A percentile compares a stretch with the other conserved stretches of the same genome.
Conservation (phyloP, 2,329 filamentous ascomycete species). For the Venturiaceae sp. region DNA sequence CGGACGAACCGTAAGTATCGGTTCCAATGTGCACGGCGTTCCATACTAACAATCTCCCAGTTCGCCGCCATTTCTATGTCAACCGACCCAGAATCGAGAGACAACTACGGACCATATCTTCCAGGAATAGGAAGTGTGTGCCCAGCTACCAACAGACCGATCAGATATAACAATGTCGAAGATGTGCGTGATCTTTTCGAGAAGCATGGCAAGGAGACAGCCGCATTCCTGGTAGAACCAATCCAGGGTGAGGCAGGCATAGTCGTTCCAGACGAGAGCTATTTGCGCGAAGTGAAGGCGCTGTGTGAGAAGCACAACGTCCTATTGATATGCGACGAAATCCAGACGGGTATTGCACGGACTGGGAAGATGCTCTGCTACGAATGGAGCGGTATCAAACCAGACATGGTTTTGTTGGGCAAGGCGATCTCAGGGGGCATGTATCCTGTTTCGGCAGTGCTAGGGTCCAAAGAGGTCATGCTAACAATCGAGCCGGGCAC, state of each 20-base stretch:
- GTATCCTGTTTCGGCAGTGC: slow-evolving; percentile 95
- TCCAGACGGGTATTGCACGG: slow-evolving; percentile 93
- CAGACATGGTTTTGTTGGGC: slow-evolving; percentile 86
- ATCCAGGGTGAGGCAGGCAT: slow-evolving; percentile 98
- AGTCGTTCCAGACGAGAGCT: slow-evolving; percentile 84
- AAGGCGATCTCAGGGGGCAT: slow-evolving; percentile 98
- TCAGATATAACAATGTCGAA: slow-evolving; percentile 76
- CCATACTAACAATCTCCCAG: slow-evolving; percentile 29
- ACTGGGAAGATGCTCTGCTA: slow-evolving; percentile 91
- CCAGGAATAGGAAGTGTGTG: slow-evolving; percentile 72
- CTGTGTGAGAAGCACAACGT: slow-evolving; percentile 95
- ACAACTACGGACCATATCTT: slow-evolving; percentile 94
- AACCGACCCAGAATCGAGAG: slow-evolving; percentile 86
- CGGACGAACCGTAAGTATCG: slow-evolving; percentile 70
- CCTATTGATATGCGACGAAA: slow-evolving; percentile 94
- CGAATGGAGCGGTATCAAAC: slow-evolving; percentile 91
- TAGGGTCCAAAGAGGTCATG: slow-evolving; percentile 86
- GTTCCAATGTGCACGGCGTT: neutral
- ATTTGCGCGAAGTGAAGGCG: slow-evolving; percentile 67
- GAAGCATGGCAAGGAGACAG: slow-evolving; percentile 72
- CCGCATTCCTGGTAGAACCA: slow-evolving; percentile 89
- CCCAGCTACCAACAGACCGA: slow-evolving; percentile 66
- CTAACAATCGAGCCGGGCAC: slow-evolving; percentile 92
- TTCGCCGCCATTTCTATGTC: slow-evolving; percentile 95
- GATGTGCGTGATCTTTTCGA: slow-evolving; percentile 74